Conservation (phyloP, 2,329 filamentous ascomycete species). For the Teratosphaeria viscida region DNA sequence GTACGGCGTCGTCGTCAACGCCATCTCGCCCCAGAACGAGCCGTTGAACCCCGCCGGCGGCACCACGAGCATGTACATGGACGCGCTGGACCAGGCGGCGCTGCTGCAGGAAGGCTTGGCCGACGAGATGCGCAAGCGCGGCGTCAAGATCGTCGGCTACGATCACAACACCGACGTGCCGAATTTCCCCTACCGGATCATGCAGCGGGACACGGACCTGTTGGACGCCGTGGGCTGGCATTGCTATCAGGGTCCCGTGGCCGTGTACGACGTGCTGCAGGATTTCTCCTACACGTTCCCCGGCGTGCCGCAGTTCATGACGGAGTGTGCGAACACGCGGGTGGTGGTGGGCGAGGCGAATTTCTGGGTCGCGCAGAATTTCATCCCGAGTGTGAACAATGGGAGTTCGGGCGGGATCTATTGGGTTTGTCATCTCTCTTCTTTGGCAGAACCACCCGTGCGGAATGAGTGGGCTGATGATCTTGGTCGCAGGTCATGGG, state of each 20-base stretch:
- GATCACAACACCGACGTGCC: conserved; percentile 31
- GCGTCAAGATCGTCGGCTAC: conserved; percentile 27
- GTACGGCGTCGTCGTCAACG: conserved; percentile 26
- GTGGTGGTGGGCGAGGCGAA: conserved; percentile 7
- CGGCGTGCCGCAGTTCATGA: conserved; percentile 39
- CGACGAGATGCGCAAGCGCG: conserved; percentile 8
- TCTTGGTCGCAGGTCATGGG: conserved; percentile 38
- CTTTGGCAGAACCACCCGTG: too few species aligned
- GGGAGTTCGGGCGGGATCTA: conserved; percentile 34
- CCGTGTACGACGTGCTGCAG: conserved; percentile 47
- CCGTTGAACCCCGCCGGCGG: conserved; percentile 29
- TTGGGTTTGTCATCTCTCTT: not conserved
- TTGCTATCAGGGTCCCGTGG: conserved; percentile 33
- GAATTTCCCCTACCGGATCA: conserved; percentile 26
- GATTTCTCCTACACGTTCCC: conserved; percentile 51
- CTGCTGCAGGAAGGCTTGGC: conserved; percentile 22
- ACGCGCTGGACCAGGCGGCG: conserved; percentile 23
- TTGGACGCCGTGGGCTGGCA: conserved; percentile 30
- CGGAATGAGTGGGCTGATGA: not conserved
- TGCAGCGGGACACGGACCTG: conserved; percentile 19
- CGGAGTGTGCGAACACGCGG: conserved; percentile 20
- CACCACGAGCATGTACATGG: conserved; percentile 30
- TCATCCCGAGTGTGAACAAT: conserved; percentile 29
- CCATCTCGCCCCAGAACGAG: conserved; percentile 29
- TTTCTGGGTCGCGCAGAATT: conserved; percentile 14